Base-by-base conservation (phyloP, 2,329 filamentous ascomycete genomes). In the Emergomyces pasteurianus region DNA sequence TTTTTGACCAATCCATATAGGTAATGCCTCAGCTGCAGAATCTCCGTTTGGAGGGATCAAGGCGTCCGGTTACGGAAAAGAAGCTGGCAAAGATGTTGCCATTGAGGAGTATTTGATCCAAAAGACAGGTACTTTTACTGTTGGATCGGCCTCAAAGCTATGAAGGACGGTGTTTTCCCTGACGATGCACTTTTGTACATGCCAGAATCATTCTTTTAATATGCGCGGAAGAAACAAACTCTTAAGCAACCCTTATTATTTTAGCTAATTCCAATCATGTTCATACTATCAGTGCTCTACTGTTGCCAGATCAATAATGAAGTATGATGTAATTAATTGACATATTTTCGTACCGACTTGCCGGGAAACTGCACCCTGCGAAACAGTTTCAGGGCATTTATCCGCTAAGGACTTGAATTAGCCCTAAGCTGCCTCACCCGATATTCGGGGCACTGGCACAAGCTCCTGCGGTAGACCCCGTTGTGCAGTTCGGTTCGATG, bases 61-160 rank as follows among this genome's bases (percentile, higher is more conserved):
- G 38, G 55, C 46, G 16, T 43, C 36, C 21, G 55, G 55, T 14
- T 21, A 28, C 21, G 55, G 55, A 7, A 26, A 34, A n/a, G 55
- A 58, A 40, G 55, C 36, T 14, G 42, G 55, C 36, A 55, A 55
- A 31, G 83, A 86, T 64, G 83, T 87, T 58, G 84, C 84, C 2
- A 79, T 86, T 23, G 77, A 79, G 50, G 84, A 86, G 69, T 86
- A 85, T 66, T 63, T 84, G 66, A 80, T 86, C 52, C 83, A 81
- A 10, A 87, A 87, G 76, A 87, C 84, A 0, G 84, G 84, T 10
- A 86, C 84, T 0, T 73, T 87, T 64, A 85, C 83, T 0, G n/a
- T 68, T 86, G 57, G 80, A 82, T 58, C 42, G 23, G 42, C 21
- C 43, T 23, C 43, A 23, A 46, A 46, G 43, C 43, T 46, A 10